phyloP scores from a whole-genome alignment of 352 stramenopile genomes.

The Elongisporangium undulatum region DNA sequence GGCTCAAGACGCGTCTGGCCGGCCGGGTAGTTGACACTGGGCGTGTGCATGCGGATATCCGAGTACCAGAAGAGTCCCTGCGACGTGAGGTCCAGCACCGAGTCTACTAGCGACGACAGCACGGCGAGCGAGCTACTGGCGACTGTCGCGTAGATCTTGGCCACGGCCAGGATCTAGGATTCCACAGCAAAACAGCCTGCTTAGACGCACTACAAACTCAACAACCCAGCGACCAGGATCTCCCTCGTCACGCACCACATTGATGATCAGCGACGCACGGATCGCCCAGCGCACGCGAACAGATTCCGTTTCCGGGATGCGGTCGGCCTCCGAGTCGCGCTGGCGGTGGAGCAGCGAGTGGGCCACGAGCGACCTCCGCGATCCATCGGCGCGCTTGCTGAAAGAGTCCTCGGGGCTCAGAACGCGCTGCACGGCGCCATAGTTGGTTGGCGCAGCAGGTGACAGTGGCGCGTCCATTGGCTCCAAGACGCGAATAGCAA shows the following conservation, averaged over 20 bases:
- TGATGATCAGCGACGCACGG: conserved; percentile 59
- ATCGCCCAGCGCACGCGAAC: conserved; percentile 68
- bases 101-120: conserved; percentile 93
- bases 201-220: not conserved
- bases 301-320: conserved; percentile 28
- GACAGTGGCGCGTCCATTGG: not conserved
- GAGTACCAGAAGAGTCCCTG: conserved; percentile 94
- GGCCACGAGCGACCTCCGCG: conserved; percentile 52
- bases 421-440: conserved; percentile 3
- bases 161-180: conserved; percentile 43
- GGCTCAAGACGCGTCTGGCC: conserved; percentile 91
- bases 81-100: conserved; percentile 92
- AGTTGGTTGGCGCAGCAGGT: not conserved
- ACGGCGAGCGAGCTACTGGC: conserved; percentile 90
- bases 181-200: not conserved
- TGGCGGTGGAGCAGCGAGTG: conserved; percentile 61
- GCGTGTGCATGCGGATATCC: conserved; percentile 89
- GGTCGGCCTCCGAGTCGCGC: conserved; percentile 47
- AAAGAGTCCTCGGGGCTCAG: conserved; percentile 5
- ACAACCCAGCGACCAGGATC: not conserved
- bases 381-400: conserved; percentile 8
- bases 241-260: conserved; percentile 41
- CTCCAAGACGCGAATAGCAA: not conserved
- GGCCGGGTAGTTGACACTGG: conserved; percentile 91
- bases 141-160: conserved; percentile 75